Conservation (phyloP, 2,329 filamentous ascomycete genomes). For the Pseudovirgaria hyperparasitica region DNA sequence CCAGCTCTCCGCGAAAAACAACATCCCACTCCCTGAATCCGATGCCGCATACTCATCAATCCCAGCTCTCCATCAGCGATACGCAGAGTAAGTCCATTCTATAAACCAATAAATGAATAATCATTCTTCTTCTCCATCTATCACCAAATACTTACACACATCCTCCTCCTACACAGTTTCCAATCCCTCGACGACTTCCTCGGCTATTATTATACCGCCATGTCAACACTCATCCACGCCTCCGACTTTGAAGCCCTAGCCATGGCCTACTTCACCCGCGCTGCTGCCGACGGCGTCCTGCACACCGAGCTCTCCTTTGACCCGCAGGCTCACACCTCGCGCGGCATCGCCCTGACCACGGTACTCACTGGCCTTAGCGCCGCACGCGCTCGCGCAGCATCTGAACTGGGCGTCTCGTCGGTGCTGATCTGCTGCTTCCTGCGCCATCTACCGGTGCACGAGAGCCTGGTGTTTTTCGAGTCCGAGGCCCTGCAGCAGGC, state of each 20-base stretch:
- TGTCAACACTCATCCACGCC: slow-evolving; percentile 51
- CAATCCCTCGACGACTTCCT: slow-evolving; percentile 65
- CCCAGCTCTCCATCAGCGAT: slow-evolving; percentile 47
- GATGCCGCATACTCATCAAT: slow-evolving; percentile 54
- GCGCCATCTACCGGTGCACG: slow-evolving; percentile 50
- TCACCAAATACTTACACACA: background rate
- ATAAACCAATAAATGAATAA: background rate
- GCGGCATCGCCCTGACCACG: slow-evolving; percentile 50
- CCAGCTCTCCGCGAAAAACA: slow-evolving; percentile 53
- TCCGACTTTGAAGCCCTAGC: slow-evolving; percentile 63
- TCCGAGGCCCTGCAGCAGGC: slow-evolving; percentile 32
- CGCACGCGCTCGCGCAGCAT: slow-evolving; percentile 47
- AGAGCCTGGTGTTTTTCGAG: slow-evolving; percentile 38
- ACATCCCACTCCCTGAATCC: slow-evolving; percentile 41
- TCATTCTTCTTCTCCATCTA: background rate
- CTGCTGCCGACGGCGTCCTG: slow-evolving; percentile 49
- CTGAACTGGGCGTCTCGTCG: slow-evolving; percentile 51
- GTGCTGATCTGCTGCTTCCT: slow-evolving; percentile 61
- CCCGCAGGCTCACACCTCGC: slow-evolving; percentile 57
- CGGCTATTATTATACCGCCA: slow-evolving; percentile 65
- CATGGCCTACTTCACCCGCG: slow-evolving; percentile 56
- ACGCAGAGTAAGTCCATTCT: slow-evolving; percentile 30
- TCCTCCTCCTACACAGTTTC: slow-evolving; percentile 30
- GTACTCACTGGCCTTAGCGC: slow-evolving; percentile 51
- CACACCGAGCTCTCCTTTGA: slow-evolving; percentile 76